Base-by-base conservation (phyloP, 164 flowering plant genomes). In the Litsea cubeba region DNA sequence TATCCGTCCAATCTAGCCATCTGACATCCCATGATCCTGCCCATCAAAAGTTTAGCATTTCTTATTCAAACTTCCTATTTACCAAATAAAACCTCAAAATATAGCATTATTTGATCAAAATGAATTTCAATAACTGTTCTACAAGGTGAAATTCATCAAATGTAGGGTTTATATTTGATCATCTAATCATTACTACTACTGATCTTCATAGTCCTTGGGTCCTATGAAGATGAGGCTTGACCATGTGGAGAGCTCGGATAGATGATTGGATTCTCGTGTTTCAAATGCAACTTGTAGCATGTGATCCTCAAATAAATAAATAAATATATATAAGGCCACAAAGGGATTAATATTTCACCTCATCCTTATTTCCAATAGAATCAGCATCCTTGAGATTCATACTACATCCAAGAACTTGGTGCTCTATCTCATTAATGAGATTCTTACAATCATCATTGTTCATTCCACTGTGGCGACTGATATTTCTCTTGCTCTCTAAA, bases 281-380 rank as follows among this genome's bases (percentile, higher is more conserved):
- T 54, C 60, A 11, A 17, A 62, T 8, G 24, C 35, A n/a, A 5
- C 5, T 18, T 15, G n/a, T 54, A 30, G 35, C 35, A 3, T 30
- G 35, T 30, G 35, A 30, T 30, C 35, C 35, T 30, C 5, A 30
- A 30, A 30, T 30, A 30, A 3, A 3, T 28, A 28, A 2, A 30
- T 30, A 30, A 0, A 30, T 5, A 35, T 40, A 40, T 40, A 8
- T 40, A 40, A 40, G 46, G 46, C 46, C 46, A 40, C 46, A 40
- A 40, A 40, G 46, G 46, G 46, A 40, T 40, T 40, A 40, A 7
- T 40, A 40, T 40, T 40, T 65, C 74, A 78, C 79, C 76, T 77
- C 64, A 65, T 67, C 63, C 30, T 7, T 50, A 25, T 46, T 63
- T 70, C 74, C 74, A 14, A 32, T 40, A 70, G 57, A 32, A 40